Percentiles rank a stretch among this genome's conserved stretches.
Conservation (phyloP, 129 eudicot genomes). For the Artemisia argyi region DNA sequence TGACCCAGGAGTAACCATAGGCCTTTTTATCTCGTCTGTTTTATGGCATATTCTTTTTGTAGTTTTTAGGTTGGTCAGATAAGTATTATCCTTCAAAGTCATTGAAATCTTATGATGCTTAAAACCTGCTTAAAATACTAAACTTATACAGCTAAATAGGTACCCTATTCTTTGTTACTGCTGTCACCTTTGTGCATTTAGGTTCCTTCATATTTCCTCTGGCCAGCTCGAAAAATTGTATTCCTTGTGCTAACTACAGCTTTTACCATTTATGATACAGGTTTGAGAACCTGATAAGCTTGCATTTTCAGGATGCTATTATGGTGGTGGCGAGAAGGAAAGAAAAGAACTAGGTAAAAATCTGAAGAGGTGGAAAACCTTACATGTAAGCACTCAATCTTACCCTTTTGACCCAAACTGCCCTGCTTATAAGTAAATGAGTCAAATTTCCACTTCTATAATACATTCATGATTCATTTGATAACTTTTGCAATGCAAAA, state of each 20-base stretch:
- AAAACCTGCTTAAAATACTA: conserved; percentile 15
- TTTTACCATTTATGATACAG: conserved; percentile 38
- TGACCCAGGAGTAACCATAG: too few species aligned
- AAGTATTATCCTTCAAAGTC: conserved; percentile 8
- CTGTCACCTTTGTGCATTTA: too few species aligned
- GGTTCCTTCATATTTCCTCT: conserved; percentile 1
- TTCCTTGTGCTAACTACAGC: conserved; percentile 33
- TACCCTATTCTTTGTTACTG: neutral
- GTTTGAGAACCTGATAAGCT: conserved; percentile 99
- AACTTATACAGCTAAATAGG: neutral
- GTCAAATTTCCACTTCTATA: too few species aligned
- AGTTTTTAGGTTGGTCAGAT: conserved; percentile 1
- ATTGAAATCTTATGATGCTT: conserved; percentile 12
- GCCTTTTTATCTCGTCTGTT: neutral
- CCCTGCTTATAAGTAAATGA: too few species aligned
- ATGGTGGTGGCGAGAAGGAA: conserved; percentile 94
- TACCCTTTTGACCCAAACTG: neutral
- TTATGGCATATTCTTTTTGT: neutral
- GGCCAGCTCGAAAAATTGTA: conserved; percentile 11
- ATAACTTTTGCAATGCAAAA: too few species aligned
- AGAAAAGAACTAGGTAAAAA: conserved; percentile 70
- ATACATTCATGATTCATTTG: too few species aligned
- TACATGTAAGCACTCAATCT: conserved; percentile 63
- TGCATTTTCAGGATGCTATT: conserved; percentile 97
- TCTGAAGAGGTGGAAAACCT: conserved; percentile 91